Evolutionary conservation across 2,329 filamentous ascomycete genomes (phyloP).

Genomic region (Lasiodiplodia sp.): DNA sequence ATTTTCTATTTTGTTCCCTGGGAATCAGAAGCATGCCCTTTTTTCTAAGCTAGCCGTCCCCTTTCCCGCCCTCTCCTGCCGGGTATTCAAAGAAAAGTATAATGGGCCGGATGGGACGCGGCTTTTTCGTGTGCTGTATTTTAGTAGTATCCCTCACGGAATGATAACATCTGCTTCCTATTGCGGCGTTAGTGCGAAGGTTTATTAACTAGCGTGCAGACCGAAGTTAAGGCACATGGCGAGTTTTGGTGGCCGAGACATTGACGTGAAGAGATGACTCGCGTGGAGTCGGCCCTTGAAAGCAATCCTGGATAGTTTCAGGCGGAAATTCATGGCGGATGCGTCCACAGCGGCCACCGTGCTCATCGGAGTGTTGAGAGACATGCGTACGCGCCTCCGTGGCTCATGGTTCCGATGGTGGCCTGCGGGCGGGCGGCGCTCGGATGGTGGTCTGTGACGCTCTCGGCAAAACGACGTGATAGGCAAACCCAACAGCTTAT

Average conservation of each 20-base stretch:
- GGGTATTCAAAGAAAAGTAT: background rate
- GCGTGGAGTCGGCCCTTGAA: background rate
- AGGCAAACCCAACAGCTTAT: no score
- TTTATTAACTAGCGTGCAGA: background rate
- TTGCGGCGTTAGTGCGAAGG: background rate
- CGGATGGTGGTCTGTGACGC: no score
- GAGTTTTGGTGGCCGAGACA: background rate
- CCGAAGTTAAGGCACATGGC: background rate
- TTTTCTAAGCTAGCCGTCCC: constrained; percentile 3
- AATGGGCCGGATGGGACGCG: background rate
- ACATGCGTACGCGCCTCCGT: background rate
- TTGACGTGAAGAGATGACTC: background rate
- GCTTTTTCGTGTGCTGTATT: constrained; percentile 11
- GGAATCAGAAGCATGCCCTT: constrained; percentile 14
- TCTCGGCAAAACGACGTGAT: no score
- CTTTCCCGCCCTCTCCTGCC: background rate
- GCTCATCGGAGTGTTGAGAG: background rate
- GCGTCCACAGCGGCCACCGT: background rate
- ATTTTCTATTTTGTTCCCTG: background rate
- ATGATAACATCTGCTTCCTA: constrained; percentile 11
- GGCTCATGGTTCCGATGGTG: no score
- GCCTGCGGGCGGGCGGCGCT: background rate
- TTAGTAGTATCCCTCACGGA: constrained; percentile 9
- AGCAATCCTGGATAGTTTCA: background rate
- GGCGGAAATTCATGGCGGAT: background rate